Evolutionary conservation across 768 basidiomycete species (phyloP), one percentile per base, ranked within the genome.

Genomic region (Leucosporidium creatinivorum): DNA sequence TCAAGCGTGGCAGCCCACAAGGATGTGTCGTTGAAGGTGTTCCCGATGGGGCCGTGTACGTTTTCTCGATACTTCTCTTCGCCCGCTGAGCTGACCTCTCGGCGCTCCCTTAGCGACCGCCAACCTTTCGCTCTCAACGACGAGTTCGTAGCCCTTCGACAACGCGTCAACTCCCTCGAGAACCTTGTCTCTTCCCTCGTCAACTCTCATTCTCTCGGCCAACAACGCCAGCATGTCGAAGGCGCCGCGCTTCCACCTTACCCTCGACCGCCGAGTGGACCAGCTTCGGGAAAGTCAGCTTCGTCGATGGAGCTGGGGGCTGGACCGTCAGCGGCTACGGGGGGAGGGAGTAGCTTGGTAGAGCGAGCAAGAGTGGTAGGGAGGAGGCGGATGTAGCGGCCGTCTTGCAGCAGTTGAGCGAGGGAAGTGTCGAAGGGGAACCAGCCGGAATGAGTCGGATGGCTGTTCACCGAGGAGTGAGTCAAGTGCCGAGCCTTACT

Each of bases 111-210:
- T 15, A 19, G 19, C 54, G 30, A 30, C 12, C 54, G 54, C 1
- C 57, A 58, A 26, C 57, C 57, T 15, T 58, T 58, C 33, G 57
- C 57, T 9, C 57, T 58, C 33, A 58, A 58, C 57, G 36, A 36
- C 19, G 57, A 58, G 8, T n/a, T 58, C 18, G 39, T 58, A 7
- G 57, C 33, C 18, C 57, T 58, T 8, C 15, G 39, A 1, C n/a
- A 44, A 19, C 57, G 57, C 8, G 57, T 58, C 57, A 6, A 21
- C 3, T 15, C 33, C 2, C 57, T 58, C 57, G 57, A 58, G 33
- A 21, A 12, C 4, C 19, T 58, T 33, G 36, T 58, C 36, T n/a
- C 33, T 21, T 21, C 33, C 0, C 57, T 58, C 57, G 8, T 58
- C 36, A 36, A 25, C 54, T 17, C 54, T 3, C 26, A 19, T 17